These are phyloP conservation scores for Yamadazyma conglobata DNA, from an alignment of 1,139 yeast genomes.

Conservation along the genomic window DNA sequence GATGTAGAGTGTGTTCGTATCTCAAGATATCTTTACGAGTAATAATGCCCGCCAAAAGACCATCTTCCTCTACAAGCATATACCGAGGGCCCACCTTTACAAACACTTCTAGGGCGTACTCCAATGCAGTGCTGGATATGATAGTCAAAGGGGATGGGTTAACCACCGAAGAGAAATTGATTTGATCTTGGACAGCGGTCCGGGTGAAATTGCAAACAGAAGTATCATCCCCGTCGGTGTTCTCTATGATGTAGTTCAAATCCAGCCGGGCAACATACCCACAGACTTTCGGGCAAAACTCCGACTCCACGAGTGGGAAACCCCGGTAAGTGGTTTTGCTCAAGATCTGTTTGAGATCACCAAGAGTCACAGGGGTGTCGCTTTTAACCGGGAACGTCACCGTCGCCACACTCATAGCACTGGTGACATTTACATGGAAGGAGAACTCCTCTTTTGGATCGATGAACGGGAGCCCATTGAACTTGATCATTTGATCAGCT, in stretches of 20 bases:
- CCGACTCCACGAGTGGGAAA: constrained; percentile 50
- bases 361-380: constrained; percentile 24
- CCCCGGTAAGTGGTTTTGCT: constrained; percentile 43
- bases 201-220: constrained; percentile 19
- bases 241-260: constrained; percentile 22
- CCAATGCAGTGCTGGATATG: constrained; percentile 52
- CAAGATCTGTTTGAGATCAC: constrained; percentile 36
- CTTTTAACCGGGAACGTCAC: constrained; percentile 46
- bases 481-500: constrained; percentile 90
- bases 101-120: constrained; percentile 65
- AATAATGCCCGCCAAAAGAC: constrained; percentile 54
- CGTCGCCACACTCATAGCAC: constrained; percentile 63
- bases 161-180: constrained; percentile 43
- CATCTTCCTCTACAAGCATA: constrained; percentile 60
- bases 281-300: constrained; percentile 26
- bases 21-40: constrained; percentile 67
- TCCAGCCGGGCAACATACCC: constrained; percentile 40
- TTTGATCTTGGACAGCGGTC: constrained; percentile 8
- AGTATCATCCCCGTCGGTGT: constrained; percentile 16
- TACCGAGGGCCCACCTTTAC: constrained; percentile 77
- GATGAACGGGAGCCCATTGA: constrained; percentile 84
- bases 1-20: constrained; percentile 43
- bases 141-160: constrained; percentile 66
- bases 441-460: constrained; percentile 69
- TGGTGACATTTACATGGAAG: constrained; percentile 51